A percentile compares a stretch with the other conserved stretches of the same genome.
These are phyloP conservation scores for Saturnispora halmiae DNA, from an alignment of 805 yeast genomes.

Conservation along the genomic window DNA sequence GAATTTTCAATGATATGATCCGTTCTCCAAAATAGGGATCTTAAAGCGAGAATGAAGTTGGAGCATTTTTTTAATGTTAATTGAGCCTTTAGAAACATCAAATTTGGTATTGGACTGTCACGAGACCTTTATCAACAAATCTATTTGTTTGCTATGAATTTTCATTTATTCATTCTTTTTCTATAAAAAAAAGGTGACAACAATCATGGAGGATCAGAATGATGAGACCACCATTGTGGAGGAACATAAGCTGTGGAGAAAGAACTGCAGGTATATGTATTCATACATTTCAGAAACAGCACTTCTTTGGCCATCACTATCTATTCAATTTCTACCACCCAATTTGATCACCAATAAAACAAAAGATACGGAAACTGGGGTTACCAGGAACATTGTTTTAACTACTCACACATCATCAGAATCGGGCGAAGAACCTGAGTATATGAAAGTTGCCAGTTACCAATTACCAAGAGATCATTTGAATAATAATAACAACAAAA, in stretches of 20 bases:
- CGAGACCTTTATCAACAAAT: too few relatives aligned
- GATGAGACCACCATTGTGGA: slow-evolving; percentile 35
- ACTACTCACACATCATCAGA: slow-evolving; percentile 67
- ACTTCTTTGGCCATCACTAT: slow-evolving; percentile 72
- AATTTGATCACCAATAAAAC: slow-evolving; percentile 20
- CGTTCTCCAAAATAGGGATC: too few relatives aligned
- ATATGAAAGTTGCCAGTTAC: slow-evolving; percentile 55
- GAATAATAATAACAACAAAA: background rate
- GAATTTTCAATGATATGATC: too few relatives aligned
- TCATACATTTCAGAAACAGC: slow-evolving; percentile 77
- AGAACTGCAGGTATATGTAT: slow-evolving; percentile 74
- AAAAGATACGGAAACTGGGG: slow-evolving; percentile 25
- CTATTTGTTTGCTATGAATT: too few relatives aligned
- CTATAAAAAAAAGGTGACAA: background rate
- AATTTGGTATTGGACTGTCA: too few relatives aligned
- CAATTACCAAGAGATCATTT: slow-evolving; percentile 38
- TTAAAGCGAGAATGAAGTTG: too few relatives aligned
- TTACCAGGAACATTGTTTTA: slow-evolving; percentile 41
- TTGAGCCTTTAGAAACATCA: too few relatives aligned
- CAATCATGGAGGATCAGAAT: slow-evolving; percentile 3
- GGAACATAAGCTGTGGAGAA: slow-evolving; percentile 73
- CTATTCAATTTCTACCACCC: slow-evolving; percentile 68
- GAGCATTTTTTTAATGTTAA: too few relatives aligned
- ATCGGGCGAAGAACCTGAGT: slow-evolving; percentile 43
- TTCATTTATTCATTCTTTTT: too few relatives aligned